Evolutionary conservation across 352 stramenopile genomes (phyloP).

Genomic region (Phytopythium oedochilum): DNA sequence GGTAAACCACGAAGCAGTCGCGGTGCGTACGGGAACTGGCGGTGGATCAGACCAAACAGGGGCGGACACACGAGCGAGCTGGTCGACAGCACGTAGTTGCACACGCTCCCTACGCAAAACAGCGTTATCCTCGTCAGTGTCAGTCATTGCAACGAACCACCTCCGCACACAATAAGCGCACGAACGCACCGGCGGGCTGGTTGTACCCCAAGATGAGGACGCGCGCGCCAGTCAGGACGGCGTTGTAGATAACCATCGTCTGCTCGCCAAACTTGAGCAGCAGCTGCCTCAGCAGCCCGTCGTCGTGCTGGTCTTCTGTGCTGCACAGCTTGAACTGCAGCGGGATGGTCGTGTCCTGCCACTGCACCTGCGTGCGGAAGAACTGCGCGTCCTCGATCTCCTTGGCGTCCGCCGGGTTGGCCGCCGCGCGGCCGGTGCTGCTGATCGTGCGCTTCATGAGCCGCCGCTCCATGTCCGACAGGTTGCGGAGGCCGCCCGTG

Average conservation of each 20-base stretch:
- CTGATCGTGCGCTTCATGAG: constrained; percentile 76
- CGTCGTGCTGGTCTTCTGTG: constrained; percentile 80
- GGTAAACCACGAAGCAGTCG: neutral
- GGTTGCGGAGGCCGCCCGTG: constrained; percentile 46
- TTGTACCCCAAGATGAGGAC: constrained; percentile 85
- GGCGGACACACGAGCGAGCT: constrained; percentile 81
- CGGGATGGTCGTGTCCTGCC: constrained; percentile 58
- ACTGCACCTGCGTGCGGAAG: constrained; percentile 47
- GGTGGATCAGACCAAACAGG: constrained; percentile 70
- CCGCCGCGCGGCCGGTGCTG: constrained; percentile 27
- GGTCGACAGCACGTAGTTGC: constrained; percentile 83
- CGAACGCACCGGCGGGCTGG: constrained; percentile 44
- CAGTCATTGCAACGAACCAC: neutral
- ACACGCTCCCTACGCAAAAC: constrained; percentile 52
- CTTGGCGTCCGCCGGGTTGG: constrained; percentile 35
- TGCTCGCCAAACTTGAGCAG: constrained; percentile 81
- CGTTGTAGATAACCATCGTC: constrained; percentile 84
- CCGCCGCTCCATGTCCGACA: constrained; percentile 68
- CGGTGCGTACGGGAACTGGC: constrained; percentile 57
- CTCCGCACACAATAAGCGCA: neutral
- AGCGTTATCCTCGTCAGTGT: neutral
- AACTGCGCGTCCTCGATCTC: constrained; percentile 51
- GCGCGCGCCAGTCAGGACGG: constrained; percentile 69
- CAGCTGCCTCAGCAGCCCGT: constrained; percentile 63
- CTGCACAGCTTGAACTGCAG: constrained; percentile 81